phyloP scores from a whole-genome alignment of 805 yeast species.

The Monosporozyma aquatica region DNA sequence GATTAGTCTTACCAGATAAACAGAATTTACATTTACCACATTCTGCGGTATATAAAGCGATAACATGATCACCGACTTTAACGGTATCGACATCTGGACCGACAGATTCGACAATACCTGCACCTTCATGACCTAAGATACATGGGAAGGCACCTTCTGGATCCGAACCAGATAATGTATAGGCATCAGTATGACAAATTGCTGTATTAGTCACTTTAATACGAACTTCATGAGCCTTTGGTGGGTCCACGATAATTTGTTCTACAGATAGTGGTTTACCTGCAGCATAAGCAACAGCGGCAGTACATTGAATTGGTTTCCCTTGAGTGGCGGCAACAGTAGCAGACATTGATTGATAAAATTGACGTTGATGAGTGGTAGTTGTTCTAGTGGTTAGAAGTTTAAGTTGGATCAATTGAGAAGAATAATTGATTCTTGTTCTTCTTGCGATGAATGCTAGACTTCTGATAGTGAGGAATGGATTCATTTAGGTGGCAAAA shows the following conservation, averaged over 20 bases:
- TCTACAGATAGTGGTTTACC: slow-evolving; percentile 75
- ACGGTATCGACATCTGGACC: slow-evolving; percentile 92
- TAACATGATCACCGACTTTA: slow-evolving; percentile 87
- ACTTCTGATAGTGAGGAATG: too few relatives aligned
- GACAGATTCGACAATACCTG: slow-evolving; percentile 89
- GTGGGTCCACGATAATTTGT: slow-evolving; percentile 84
- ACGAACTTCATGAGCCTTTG: slow-evolving; percentile 95
- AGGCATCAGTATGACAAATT: slow-evolving; percentile 98
- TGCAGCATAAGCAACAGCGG: slow-evolving; percentile 98
- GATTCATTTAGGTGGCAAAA: too few relatives aligned
- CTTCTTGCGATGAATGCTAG: too few relatives aligned
- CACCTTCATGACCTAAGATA: slow-evolving; percentile 95
- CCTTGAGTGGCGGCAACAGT: too few relatives aligned
- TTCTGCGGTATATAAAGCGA: slow-evolving; percentile 94
- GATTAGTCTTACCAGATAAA: slow-evolving; percentile 87
- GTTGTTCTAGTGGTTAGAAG: too few relatives aligned
- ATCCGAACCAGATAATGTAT: slow-evolving; percentile 87
- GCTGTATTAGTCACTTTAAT: slow-evolving; percentile 82
- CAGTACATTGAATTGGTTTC: slow-evolving; percentile 69
- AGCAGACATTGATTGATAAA: slow-evolving; percentile 5
- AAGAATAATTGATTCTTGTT: too few relatives aligned
- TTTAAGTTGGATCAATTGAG: too few relatives aligned
- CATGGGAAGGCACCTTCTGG: slow-evolving; percentile 96
- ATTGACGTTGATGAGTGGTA: not conserved
- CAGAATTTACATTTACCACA: slow-evolving; percentile 94